Evolutionary conservation across 2,329 filamentous ascomycete genomes (phyloP), one percentile per base, ranked within the genome.

Genomic region (Aspergillus spinulosporus): DNA sequence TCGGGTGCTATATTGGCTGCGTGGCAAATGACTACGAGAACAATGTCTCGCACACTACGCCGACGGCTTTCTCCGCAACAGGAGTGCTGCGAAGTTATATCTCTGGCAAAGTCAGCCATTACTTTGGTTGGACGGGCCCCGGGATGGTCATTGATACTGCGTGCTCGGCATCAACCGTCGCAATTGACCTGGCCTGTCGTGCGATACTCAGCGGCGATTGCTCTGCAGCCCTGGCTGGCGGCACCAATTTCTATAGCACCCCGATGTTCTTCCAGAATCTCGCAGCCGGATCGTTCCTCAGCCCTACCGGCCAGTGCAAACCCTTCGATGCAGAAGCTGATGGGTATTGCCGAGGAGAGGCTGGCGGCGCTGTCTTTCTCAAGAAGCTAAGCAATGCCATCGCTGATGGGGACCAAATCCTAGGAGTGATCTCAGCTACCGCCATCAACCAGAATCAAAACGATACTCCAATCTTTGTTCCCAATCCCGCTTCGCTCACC

Each of bases 361-460:
- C 11, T 36, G 28, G 14, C 7, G 50, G 26, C 8, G 5, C 12
- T 5, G 40, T 53, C 5, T 29, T 47, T n/a, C 39, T 54, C 1
- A 49, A 55, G 15, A 76, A 74, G 3, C 60, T 76, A 1, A 72
- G 77, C 14, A 65, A 66, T 14, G 75, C 80, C 60, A 72, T 66
- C 82, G 61, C 73, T 83, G 4, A 81, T 6, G 49, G 49, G 5
- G 37, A 51, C 28, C 36, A 32, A 6, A 32, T 51, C 14, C 39
- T 43, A 6, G 49, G 36, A 2, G 15, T 31, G 4, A 42, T 51
- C 9, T 8, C 21, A 5, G 36, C 15, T 5, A 28, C 48, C 3
- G 49, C 49, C 12, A 40, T 42, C 9, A 11, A 31, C 1, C 36
- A 43, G 15, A 43, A 43, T 15, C 15, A 43, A 31, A 83, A 59